These are phyloP conservation scores for Eimeria maxima DNA, from an alignment of 169 alveolate genomes.

Conservation along the genomic window DNA sequence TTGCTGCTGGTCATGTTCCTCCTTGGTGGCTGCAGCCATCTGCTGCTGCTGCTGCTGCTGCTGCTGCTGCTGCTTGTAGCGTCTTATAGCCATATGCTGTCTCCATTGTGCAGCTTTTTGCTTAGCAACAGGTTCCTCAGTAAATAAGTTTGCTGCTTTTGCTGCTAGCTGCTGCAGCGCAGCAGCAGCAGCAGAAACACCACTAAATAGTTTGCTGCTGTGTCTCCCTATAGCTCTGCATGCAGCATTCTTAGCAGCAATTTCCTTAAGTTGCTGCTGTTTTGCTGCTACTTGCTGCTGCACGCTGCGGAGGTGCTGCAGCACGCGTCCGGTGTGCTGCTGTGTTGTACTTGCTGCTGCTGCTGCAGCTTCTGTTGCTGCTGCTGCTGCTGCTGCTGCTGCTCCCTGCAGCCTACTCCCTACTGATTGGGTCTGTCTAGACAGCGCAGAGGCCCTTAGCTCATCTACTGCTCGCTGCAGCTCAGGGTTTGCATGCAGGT, in stretches of 20 bases:
- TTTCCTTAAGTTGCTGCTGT: slow-evolving; percentile 58
- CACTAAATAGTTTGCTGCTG: not conserved
- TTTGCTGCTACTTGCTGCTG: not conserved
- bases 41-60: slow-evolving; percentile 51
- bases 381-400: slow-evolving; percentile 47
- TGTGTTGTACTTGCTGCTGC: slow-evolving; percentile 42
- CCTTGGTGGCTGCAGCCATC: slow-evolving; percentile 45
- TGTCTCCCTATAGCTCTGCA: not conserved
- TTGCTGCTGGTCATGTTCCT: slow-evolving; percentile 5
- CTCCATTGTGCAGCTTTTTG: slow-evolving; percentile 86
- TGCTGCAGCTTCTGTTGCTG: too few species aligned
- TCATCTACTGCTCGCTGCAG: slow-evolving; percentile 82
- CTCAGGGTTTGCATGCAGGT: slow-evolving; percentile 78
- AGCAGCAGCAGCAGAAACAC: slow-evolving; percentile 56
- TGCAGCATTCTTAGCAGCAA: not conserved
- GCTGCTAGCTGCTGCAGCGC: slow-evolving; percentile 72
- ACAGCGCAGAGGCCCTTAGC: slow-evolving; percentile 57
- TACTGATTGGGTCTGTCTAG: slow-evolving; percentile 47
- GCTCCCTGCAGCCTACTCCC: slow-evolving; percentile 51
- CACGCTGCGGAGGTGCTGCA: slow-evolving; percentile 44
- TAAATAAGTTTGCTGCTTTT: slow-evolving; percentile 31
- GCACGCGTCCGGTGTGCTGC: slow-evolving; percentile 30
- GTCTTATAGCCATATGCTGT: slow-evolving; percentile 87
- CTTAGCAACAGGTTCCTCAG: slow-evolving; percentile 74
- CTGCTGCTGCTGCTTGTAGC: slow-evolving; percentile 84